Base-by-base conservation (phyloP, 2,329 filamentous ascomycete genomes). In the Arachnomyces sp. region DNA sequence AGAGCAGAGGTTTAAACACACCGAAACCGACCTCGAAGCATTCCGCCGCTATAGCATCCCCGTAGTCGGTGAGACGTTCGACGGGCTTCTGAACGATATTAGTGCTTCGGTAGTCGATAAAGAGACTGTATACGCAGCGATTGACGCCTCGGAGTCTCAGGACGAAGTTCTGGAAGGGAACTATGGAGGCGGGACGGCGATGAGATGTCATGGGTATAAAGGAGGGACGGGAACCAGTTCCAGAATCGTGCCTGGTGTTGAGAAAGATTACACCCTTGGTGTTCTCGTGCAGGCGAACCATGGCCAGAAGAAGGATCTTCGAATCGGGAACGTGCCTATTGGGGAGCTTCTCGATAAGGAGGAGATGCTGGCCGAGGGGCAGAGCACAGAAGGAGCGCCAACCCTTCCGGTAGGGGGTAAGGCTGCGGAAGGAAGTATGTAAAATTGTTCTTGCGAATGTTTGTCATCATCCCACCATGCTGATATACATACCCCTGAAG, bases 221-320 rank as follows among this genome's bases (percentile, higher is more conserved):
- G 80, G 77, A 28, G 79, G 80, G 0, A 84, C 79, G 0, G 79
- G 79, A 1, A 78, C 72, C 1, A 73, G 72, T 49, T 78, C 72
- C 35, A 70, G 80, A 16, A 47, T 76, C 6, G 68, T 82, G n/a
- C 58, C 62, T 2, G 72, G 72, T 0, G 48, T 65, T 16, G 64
- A 65, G 33, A 67, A 59, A 40, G 58, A 62, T 2, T 82, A 77
- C 50, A 79, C 73, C 0, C 66, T 84, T 14, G 80, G 67, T 1
- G 77, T 73, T 1, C 63, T 84, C 6, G 75, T 79, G 2, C 79
- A 82, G 56, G 71, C 74, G 34, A 84, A 84, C 54, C 84, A 82
- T 52, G 80, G 80, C 7, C 61, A 65, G 25, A 65, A 67, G 43
- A 59, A 68, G 31, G 71, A 78, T 48, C 67, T 84, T 38, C 66